Evolutionary conservation across 495 filamentous ascomycete species (phyloP), one percentile per base, ranked within the genome.

Genomic region (Pseudoneurospora amorphoporcata): DNA sequence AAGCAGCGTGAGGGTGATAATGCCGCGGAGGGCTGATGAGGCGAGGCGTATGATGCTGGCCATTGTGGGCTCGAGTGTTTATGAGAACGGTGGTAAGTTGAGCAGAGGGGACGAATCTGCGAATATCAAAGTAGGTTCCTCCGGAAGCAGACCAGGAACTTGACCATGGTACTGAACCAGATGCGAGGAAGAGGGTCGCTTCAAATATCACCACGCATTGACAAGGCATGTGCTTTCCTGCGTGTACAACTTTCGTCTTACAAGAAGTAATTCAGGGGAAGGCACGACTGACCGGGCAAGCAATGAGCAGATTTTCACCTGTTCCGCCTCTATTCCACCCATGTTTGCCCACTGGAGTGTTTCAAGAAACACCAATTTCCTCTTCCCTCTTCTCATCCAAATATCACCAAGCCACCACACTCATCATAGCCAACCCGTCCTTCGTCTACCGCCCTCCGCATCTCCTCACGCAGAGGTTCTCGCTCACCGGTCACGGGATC

Each of bases 401-500:
- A n/a, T 1, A 86, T 84, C 39, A 79, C 73, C 73, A 85, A 73
- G 8, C 84, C 84, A 0, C 87, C 88, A 38, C 78, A 73, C 23
- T 90, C 88, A 76, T 92, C 90, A 76, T 87, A 88, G 16, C 84
- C 88, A 40, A 92, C 84, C 14, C 89, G 83, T 4, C 90, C 88
- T 68, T 83, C 82, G 42, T 84, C 79, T 4, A 91, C 90, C 41
- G 89, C 88, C 68, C 81, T 82, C 74, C 90, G 83, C 74, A 88
- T 75, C 72, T 87, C 84, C 17, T 86, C 86, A 45, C 84, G 78
- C 4, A 92, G 87, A 65, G 82, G 75, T 68, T 85, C 85, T 73
- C 85, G 85, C 58, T 91, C 83, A 0, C 93, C 94, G 1, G 91
- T 93, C 70, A 83, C 76, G 0, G 87, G 87, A 82, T 97, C 88